Evolutionary conservation across 495 filamentous ascomycete species (phyloP).

Genomic region (Copromyces sp.): DNA sequence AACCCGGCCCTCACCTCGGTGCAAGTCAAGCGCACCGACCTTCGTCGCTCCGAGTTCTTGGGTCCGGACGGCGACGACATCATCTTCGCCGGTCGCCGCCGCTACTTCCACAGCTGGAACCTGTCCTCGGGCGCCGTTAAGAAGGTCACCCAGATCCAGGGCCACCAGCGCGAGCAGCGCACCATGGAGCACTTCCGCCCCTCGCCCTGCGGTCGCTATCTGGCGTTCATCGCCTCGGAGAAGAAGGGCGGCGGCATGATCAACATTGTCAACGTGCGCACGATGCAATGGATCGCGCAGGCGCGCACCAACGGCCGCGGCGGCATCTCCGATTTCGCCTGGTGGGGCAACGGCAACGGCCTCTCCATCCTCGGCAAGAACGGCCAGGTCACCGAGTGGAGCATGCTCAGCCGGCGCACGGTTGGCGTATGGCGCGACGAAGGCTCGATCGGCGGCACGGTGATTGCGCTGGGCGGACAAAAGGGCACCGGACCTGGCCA

Average conservation of each 20-base stretch:
- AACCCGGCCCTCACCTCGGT: slow-evolving; percentile 86
- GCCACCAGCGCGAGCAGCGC: slow-evolving; percentile 71
- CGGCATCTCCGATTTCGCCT: slow-evolving; percentile 79
- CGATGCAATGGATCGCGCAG: slow-evolving; percentile 79
- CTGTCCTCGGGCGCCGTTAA: slow-evolving; percentile 68
- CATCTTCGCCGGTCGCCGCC: slow-evolving; percentile 74
- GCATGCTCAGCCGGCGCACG: slow-evolving; percentile 50
- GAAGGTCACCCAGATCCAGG: slow-evolving; percentile 67
- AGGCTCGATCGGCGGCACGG: slow-evolving; percentile 76
- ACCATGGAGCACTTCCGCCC: slow-evolving; percentile 85
- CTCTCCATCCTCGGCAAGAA: slow-evolving; percentile 71
- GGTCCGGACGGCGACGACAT: slow-evolving; percentile 51
- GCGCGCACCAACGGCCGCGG: slow-evolving; percentile 73
- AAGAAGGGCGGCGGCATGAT: slow-evolving; percentile 79
- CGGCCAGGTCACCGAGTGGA: slow-evolving; percentile 91
- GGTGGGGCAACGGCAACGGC: slow-evolving; percentile 75
- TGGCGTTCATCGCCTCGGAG: slow-evolving; percentile 66
- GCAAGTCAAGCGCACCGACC: slow-evolving; percentile 69
- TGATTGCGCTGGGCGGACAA: slow-evolving; percentile 63
- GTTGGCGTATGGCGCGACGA: slow-evolving; percentile 82
- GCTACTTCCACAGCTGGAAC: slow-evolving; percentile 94
- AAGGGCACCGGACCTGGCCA: slow-evolving; percentile 37
- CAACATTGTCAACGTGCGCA: slow-evolving; percentile 72
- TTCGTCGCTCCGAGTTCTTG: slow-evolving; percentile 71
- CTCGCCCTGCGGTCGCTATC: slow-evolving; percentile 73